Evolutionary conservation across 768 basidiomycete genomes (phyloP).

Genomic region (Dacryopinax spathularia): DNA sequence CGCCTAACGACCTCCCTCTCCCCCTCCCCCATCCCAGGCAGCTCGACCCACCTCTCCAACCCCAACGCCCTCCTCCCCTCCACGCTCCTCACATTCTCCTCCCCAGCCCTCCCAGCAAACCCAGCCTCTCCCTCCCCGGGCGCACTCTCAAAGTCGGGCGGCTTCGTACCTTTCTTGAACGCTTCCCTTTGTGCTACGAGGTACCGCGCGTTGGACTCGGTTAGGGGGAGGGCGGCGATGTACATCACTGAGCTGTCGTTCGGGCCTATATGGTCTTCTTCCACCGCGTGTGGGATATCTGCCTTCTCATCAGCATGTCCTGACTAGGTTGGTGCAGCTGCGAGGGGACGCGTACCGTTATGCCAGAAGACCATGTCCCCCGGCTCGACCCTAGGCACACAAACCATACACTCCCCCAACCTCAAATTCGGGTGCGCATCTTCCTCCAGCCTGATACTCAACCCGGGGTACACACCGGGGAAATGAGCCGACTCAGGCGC

Average conservation of each 20-base stretch:
- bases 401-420: not conserved
- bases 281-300: slow-evolving; percentile 44
- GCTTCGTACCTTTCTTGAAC: not conserved
- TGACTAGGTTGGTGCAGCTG: slow-evolving; percentile 24
- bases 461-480: not conserved
- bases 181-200: not conserved
- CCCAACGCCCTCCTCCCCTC: not conserved
- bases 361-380: slow-evolving; percentile 15
- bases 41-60: not conserved
- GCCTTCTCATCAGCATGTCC: too few species aligned
- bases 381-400: not conserved
- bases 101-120: not conserved
- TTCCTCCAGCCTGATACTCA: not conserved
- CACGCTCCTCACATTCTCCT: not conserved
- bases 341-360: slow-evolving; percentile 42
- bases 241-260: slow-evolving; percentile 9
- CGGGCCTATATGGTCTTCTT: slow-evolving; percentile 38
- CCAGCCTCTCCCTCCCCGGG: not conserved
- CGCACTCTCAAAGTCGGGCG: not conserved
- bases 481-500: slow-evolving; percentile 22
- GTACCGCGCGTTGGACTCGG: not conserved
- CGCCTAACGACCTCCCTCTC: not conserved
- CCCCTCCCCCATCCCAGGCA: not conserved
- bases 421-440: not conserved
- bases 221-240: not conserved